phyloP scores from a whole-genome alignment of 305 asterid species.

The Lippia alba region DNA sequence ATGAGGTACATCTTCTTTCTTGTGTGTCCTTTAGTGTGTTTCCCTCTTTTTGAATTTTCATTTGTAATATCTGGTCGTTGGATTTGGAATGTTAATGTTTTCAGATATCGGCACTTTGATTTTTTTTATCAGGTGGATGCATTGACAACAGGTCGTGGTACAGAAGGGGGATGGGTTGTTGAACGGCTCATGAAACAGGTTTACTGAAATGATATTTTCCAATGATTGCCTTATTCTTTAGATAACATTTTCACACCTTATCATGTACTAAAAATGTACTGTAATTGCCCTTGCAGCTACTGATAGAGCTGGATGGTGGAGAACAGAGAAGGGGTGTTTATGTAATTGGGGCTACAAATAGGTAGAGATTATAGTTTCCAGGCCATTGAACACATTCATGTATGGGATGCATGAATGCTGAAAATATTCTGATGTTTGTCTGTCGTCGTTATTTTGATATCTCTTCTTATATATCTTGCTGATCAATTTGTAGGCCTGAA shows the following conservation, averaged over 20 bases:
- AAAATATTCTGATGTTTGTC: constrained; percentile 3
- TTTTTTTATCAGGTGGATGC: constrained; percentile 71
- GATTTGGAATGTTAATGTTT: not conserved
- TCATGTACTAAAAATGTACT: constrained; percentile 22
- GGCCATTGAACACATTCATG: constrained; percentile 15
- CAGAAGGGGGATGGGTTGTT: constrained; percentile 82
- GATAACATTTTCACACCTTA: not conserved
- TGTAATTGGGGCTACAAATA: constrained; percentile 93
- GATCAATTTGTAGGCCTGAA: constrained; percentile 66
- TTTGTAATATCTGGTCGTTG: not conserved
- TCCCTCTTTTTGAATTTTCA: constrained; percentile 10
- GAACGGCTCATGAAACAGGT: constrained; percentile 81
- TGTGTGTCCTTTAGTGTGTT: not conserved
- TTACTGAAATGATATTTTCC: constrained; percentile 19
- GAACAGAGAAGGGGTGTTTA: constrained; percentile 74
- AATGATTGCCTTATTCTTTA: constrained; percentile 1
- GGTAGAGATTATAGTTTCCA: constrained; percentile 44
- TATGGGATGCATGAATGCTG: not conserved
- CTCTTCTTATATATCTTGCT: constrained; percentile 25
- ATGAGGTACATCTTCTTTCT: no score
- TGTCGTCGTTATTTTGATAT: constrained; percentile 18
- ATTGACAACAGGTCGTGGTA: constrained; percentile 72
- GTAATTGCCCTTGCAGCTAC: constrained; percentile 57
- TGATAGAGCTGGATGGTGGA: constrained; percentile 86
- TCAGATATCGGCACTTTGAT: not conserved